These are phyloP conservation scores for Aureobasidium vineae DNA, from an alignment of 2,329 filamentous ascomycete species.

Conservation along the genomic window DNA sequence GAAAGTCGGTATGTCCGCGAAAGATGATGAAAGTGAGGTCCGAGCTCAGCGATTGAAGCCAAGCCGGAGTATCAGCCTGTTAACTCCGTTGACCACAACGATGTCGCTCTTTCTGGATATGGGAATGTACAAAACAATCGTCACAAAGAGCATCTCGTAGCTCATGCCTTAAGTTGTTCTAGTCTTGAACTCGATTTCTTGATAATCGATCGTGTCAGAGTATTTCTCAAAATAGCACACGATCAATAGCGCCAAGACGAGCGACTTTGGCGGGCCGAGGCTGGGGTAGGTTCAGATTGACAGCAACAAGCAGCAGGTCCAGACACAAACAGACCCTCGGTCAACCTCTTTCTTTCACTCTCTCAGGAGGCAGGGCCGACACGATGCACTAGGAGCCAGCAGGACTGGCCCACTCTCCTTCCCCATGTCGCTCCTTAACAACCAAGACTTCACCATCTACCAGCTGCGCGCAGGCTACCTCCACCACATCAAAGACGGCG, in stretches of 20 bases:
- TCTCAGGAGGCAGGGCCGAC: neutral
- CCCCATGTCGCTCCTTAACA: constrained; percentile 41
- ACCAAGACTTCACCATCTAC: constrained; percentile 67
- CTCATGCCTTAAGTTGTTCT: constrained; percentile 64
- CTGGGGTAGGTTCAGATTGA: constrained; percentile 13
- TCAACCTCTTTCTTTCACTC: neutral
- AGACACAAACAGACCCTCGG: neutral
- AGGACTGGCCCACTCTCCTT: constrained; percentile 26
- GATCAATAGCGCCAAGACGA: neutral
- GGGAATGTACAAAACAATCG: neutral
- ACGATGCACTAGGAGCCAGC: constrained; percentile 26
- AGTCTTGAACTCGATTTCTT: constrained; percentile 68
- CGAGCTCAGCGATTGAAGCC: neutral
- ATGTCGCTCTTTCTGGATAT: neutral
- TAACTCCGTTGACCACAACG: neutral
- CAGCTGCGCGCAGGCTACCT: constrained; percentile 79
- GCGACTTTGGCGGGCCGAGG: neutral
- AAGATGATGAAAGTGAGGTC: constrained; percentile 7
- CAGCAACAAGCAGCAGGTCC: constrained; percentile 15
- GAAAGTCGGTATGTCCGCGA: neutral
- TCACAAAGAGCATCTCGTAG: neutral
- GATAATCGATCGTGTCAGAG: neutral
- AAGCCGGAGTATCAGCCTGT: neutral
- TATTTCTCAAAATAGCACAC: neutral
- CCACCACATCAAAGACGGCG: constrained; percentile 75